These are phyloP conservation scores for Oemleria cerasiformis DNA, from an alignment of 306 rosid genomes.

Conservation along the genomic window DNA sequence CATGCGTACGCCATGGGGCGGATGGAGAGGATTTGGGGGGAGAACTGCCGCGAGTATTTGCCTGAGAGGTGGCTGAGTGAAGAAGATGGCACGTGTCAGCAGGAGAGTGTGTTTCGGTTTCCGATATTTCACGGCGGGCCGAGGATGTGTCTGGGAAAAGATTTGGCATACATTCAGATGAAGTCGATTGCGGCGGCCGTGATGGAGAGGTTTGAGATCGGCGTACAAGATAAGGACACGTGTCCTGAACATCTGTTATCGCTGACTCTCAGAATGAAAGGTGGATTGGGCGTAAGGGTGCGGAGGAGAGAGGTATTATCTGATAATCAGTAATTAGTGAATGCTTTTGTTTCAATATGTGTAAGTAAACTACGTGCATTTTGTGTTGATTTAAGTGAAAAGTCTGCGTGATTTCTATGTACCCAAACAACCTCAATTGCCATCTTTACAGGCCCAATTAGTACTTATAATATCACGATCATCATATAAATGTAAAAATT, in stretches of 20 bases:
- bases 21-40: slow-evolving; percentile 71
- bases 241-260: slow-evolving; percentile 45
- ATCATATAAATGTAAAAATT: too few relatives aligned
- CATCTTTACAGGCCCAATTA: too few relatives aligned
- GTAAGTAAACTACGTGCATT: too few relatives aligned
- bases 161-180: slow-evolving; percentile 79
- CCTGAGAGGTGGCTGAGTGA: slow-evolving; percentile 69
- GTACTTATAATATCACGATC: too few relatives aligned
- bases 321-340: not conserved
- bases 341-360: too few relatives aligned
- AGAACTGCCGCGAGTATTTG: slow-evolving; percentile 32
- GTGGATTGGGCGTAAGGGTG: slow-evolving; percentile 36
- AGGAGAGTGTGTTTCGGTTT: slow-evolving; percentile 47
- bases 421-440: too few relatives aligned
- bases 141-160: slow-evolving; percentile 68
- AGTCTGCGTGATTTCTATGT: too few relatives aligned
- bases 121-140: slow-evolving; percentile 72
- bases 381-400: too few relatives aligned
- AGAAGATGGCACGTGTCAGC: slow-evolving; percentile 38
- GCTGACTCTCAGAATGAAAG: slow-evolving; percentile 54
- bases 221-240: slow-evolving; percentile 19
- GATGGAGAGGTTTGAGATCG: slow-evolving; percentile 46
- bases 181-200: slow-evolving; percentile 61
- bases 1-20: slow-evolving; percentile 78
- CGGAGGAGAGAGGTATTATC: not conserved